phyloP scores from a whole-genome alignment of 257 asterid genomes.

The Thymus mandschuricus region DNA sequence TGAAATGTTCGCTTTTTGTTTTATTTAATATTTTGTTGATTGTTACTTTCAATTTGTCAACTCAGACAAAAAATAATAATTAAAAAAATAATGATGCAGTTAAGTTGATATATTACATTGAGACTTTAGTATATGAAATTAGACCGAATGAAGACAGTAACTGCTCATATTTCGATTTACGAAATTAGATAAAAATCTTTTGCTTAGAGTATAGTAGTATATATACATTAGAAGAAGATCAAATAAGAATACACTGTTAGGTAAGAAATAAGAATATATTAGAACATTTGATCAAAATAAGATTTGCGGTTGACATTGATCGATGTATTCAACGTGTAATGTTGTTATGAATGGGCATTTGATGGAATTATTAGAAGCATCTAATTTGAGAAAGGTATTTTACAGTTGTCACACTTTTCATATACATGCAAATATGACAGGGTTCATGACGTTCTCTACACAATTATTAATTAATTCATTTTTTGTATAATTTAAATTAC shows the following conservation, averaged over 20 bases:
- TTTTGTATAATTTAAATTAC: not conserved
- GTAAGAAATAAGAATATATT: too few species aligned
- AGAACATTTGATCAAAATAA: too few species aligned
- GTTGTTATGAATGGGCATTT: too few species aligned
- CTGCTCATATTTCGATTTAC: not conserved
- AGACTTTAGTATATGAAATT: not conserved
- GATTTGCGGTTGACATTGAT: too few species aligned
- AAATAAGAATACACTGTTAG: too few species aligned
- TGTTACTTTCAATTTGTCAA: not conserved
- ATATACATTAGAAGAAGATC: too few species aligned
- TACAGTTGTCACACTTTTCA: not conserved
- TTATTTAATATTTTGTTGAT: not conserved
- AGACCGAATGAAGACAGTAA: not conserved
- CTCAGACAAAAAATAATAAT: not conserved
- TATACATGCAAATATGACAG: not conserved
- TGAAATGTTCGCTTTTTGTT: not conserved
- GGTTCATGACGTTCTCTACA: not conserved
- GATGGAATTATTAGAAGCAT: not conserved
- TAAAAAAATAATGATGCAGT: not conserved
- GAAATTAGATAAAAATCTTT: too few species aligned
- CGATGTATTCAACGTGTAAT: too few species aligned
- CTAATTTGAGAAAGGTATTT: not conserved
- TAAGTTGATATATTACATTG: not conserved
- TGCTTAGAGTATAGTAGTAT: too few species aligned
- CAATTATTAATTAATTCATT: not conserved